Percentiles rank a stretch among this genome's conserved stretches.
phyloP scores from a whole-genome alignment of 2,329 filamentous ascomycete genomes.

The Colletotrichum endophyticum region DNA sequence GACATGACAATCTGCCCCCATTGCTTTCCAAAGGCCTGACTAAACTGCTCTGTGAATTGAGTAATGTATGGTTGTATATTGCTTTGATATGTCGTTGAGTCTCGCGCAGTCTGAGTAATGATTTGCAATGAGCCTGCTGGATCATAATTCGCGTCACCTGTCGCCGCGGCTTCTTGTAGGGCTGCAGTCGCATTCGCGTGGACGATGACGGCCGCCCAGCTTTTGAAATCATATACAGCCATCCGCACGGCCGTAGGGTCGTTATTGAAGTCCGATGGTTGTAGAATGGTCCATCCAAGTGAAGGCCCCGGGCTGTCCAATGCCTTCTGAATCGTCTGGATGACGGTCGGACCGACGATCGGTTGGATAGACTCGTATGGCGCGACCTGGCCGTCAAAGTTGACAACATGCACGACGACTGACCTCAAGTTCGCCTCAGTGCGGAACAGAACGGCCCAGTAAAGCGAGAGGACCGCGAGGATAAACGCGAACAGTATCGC shows the following conservation, averaged over 20 bases:
- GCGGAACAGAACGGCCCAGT: conserved; percentile 63
- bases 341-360: conserved; percentile 61
- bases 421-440: conserved; percentile 51
- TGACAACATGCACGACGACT: conserved; percentile 63
- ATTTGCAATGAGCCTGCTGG: conserved; percentile 63
- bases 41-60: conserved; percentile 49
- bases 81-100: conserved; percentile 57
- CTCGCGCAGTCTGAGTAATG: conserved; percentile 59
- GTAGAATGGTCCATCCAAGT: conserved; percentile 54
- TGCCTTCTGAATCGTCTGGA: conserved; percentile 47
- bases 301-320: conserved; percentile 40
- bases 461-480: conserved; percentile 60
- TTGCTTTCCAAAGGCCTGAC: conserved; percentile 49
- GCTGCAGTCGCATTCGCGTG: conserved; percentile 66
- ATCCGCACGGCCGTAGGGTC: conserved; percentile 61
- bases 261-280: conserved; percentile 56
- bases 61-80: conserved; percentile 59
- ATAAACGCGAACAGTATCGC: conserved; percentile 58
- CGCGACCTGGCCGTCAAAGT: conserved; percentile 62
- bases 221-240: conserved; percentile 62
- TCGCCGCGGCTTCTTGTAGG: conserved; percentile 57
- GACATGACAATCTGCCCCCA: conserved; percentile 46
- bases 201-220: conserved; percentile 66
- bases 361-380: conserved; percentile 55
- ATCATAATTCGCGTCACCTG: conserved; percentile 63